Evolutionary conservation across 1,284 basidiomycete genomes (phyloP).

Genomic region (Schizophyllum amplum): DNA sequence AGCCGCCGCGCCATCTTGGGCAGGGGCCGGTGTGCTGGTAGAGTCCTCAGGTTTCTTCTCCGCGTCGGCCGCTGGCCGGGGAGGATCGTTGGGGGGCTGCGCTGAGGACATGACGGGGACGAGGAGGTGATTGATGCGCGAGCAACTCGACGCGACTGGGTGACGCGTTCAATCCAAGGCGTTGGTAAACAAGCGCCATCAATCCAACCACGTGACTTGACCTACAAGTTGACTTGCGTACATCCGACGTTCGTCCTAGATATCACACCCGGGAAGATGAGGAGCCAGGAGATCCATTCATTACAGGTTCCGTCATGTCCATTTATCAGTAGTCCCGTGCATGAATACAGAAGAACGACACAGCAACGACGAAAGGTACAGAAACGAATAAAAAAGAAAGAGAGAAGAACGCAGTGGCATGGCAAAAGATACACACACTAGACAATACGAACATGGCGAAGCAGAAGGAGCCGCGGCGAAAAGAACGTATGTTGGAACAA

Average conservation of each 20-base stretch:
- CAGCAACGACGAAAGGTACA: conserved; percentile 6
- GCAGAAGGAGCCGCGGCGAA: not conserved
- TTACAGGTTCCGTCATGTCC: not conserved
- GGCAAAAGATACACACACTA: conserved; percentile 11
- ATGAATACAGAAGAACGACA: conserved; percentile 5
- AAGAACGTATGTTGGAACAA: not conserved
- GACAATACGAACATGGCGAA: conserved; percentile 9
- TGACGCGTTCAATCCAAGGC: not conserved
- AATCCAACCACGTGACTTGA: not conserved
- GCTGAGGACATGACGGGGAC: conserved; percentile 48
- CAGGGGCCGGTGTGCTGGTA: conserved; percentile 23
- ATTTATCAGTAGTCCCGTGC: conserved; percentile 14
- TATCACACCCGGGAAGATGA: no score
- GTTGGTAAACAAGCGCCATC: not conserved
- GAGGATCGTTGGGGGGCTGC: conserved; percentile 46
- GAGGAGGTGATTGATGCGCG: conserved; percentile 4
- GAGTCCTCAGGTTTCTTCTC: conserved; percentile 41
- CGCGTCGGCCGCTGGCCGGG: conserved; percentile 34
- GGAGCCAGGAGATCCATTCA: no score
- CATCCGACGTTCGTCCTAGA: no score
- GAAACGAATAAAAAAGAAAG: conserved; percentile 13
- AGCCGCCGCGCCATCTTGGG: conserved; percentile 33
- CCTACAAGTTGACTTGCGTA: no score
- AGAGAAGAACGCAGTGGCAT: conserved; percentile 21
- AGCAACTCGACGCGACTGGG: not conserved